Base-by-base conservation (phyloP, 2,329 filamentous ascomycete species). In the Botrytis pseudocinerea region DNA sequence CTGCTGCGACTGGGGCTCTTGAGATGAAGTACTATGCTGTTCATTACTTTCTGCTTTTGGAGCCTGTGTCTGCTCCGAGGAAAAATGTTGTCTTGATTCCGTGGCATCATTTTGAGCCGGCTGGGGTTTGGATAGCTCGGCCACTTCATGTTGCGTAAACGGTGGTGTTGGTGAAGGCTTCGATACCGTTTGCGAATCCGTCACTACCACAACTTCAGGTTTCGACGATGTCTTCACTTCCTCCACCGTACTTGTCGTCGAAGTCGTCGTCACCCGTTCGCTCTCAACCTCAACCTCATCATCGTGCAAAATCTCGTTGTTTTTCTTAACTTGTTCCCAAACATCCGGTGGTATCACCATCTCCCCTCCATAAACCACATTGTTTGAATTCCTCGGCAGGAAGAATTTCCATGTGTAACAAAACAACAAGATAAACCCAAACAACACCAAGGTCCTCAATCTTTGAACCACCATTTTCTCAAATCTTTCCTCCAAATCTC, bases 381-480 rank as follows among this genome's bases (percentile, higher is more conserved):
- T 68, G 7, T 38, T n/a, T 38, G 32, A 4, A 66, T 12, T n/a
- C 22, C 25, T 66, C 16, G 69, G 44, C 22, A 70, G 25, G 25
- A 70, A 54, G 44, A 63, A 54, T 9, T 28, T 70, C 59, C 69
- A 63, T 28, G 59, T 25, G 51, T 70, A 70, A 40, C 10, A 22
- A 28, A 63, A n/a, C 14, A 63, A 35, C 44, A 63, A 9, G 40
- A 70, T 54, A 54, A 70, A 20, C 20, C 59, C 59, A 63, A 54
- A 70, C 4, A 70, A 20, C 22, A 48, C 8, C 28, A 70, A 32
- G 1, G 32, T 40, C 22, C 40, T 46, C 28, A 44, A 64, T 46
- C 16, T 42, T 5, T 40, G 40, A 40, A 54, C 9, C 14, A 48
- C 25, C 69, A 70, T 63, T 63, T 70, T 63, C n/a, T 14, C 18